Evolutionary conservation across 1,284 basidiomycete species (phyloP).

Genomic region (Sparassis latifolia): DNA sequence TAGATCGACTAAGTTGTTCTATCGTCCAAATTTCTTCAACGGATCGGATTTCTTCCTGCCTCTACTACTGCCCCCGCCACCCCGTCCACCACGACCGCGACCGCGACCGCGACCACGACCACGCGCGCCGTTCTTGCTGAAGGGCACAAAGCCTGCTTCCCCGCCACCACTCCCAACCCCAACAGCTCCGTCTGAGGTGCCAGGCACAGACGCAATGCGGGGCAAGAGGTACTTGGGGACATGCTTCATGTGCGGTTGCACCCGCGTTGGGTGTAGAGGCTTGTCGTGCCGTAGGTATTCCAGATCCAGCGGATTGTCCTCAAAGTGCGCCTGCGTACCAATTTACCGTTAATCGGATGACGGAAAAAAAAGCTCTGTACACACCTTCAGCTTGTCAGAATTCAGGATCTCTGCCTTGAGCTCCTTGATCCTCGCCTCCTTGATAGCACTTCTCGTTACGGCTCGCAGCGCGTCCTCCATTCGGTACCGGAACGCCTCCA

Average conservation of each 20-base stretch:
- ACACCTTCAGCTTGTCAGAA: slow-evolving; percentile 91
- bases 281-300: slow-evolving; percentile 95
- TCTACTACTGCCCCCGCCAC: slow-evolving; percentile 33
- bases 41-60: slow-evolving; percentile 70
- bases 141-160: slow-evolving; percentile 58
- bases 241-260: slow-evolving; percentile 93
- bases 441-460: slow-evolving; percentile 82
- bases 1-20: neutral
- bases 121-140: slow-evolving; percentile 48
- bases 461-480: slow-evolving; percentile 94
- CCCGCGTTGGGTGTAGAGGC: slow-evolving; percentile 80
- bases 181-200: slow-evolving; percentile 25
- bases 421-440: slow-evolving; percentile 92
- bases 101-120: slow-evolving; percentile 42
- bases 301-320: slow-evolving; percentile 93
- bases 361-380: slow-evolving; percentile 12
- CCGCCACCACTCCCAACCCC: slow-evolving; percentile 18
- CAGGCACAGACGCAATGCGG: slow-evolving; percentile 53
- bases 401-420: slow-evolving; percentile 92
- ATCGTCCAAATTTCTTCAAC: slow-evolving; percentile 61
- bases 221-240: slow-evolving; percentile 93
- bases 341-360: neutral
- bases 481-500: slow-evolving; percentile 97
- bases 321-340: slow-evolving; percentile 80
- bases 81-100: slow-evolving; percentile 34